A percentile compares a stretch with the other conserved stretches of the same genome.
Conservation (phyloP, 2,329 filamentous ascomycete species). For the Colletotrichum paranaense region DNA sequence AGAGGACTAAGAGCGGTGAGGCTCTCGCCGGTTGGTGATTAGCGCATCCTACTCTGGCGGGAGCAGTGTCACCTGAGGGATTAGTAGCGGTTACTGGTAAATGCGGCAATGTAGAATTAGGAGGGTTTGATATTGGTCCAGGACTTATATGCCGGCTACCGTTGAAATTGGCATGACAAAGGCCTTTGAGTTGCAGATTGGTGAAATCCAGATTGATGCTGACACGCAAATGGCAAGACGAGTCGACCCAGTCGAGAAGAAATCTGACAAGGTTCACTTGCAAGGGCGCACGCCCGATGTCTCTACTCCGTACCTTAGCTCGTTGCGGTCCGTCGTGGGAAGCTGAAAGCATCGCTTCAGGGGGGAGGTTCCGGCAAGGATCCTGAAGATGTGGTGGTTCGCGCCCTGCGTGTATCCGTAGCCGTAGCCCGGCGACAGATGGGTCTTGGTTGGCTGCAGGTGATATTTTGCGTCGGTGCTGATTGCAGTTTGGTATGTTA, state of each 20-base stretch:
- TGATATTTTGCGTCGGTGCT: not conserved
- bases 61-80: conserved; percentile 30
- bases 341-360: not conserved
- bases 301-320: not conserved
- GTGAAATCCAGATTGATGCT: not conserved
- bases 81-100: conserved; percentile 17
- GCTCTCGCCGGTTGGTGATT: conserved; percentile 26
- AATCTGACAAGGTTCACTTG: not conserved
- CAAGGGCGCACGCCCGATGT: conserved; percentile 14
- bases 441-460: not conserved
- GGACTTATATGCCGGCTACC: conserved; percentile 20
- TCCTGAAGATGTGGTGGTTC: conserved; percentile 15
- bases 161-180: conserved; percentile 20
- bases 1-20: conserved; percentile 32
- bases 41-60: conserved; percentile 24
- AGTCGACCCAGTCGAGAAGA: not conserved
- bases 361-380: not conserved
- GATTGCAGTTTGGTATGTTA: not conserved
- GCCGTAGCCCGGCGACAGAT: not conserved
- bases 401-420: not conserved
- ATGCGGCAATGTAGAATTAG: conserved; percentile 8
- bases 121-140: conserved; percentile 19
- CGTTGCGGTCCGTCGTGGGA: conserved; percentile 14
- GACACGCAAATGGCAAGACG: not conserved
- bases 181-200: conserved; percentile 8